These are phyloP conservation scores for Leptoxyphium fumago DNA, from an alignment of 2,329 filamentous ascomycete species.

Conservation along the genomic window DNA sequence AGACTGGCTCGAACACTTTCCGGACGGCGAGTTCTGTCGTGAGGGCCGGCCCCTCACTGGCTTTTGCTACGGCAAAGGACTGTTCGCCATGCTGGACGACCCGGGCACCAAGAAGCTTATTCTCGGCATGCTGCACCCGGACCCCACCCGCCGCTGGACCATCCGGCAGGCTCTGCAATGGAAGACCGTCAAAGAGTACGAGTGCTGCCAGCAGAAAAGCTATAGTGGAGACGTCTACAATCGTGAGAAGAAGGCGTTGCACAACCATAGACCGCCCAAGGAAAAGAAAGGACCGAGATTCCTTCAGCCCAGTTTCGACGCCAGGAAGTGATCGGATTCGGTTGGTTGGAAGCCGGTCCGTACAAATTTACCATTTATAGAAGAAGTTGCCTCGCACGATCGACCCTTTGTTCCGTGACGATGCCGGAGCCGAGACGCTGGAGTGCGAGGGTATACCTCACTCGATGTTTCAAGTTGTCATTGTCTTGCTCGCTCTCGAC, in stretches of 20 bases:
- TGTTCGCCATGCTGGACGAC: conserved; percentile 49
- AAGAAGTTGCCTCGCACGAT: too few relatives aligned
- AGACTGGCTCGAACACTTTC: conserved; percentile 46
- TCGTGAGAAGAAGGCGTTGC: conserved; percentile 25
- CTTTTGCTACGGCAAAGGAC: conserved; percentile 40
- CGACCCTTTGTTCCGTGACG: too few relatives aligned
- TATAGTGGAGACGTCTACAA: conserved; percentile 20
- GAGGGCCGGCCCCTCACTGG: conserved; percentile 30
- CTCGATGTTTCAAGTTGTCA: too few relatives aligned
- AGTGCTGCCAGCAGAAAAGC: conserved; percentile 19
- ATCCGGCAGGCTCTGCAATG: conserved; percentile 52
- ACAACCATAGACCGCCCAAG: conserved; percentile 29
- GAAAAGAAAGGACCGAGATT: conserved; percentile 22
- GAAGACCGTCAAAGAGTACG: conserved; percentile 25
- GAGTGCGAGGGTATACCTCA: too few relatives aligned
- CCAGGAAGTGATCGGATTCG: not conserved
- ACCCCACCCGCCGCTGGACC: conserved; percentile 54
- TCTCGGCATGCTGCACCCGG: conserved; percentile 68
- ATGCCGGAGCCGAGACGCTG: too few relatives aligned
- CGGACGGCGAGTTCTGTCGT: conserved; percentile 37
- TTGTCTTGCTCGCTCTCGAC: too few relatives aligned
- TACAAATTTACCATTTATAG: too few relatives aligned
- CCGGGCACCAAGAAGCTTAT: conserved; percentile 56
- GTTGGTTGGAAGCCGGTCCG: not conserved
- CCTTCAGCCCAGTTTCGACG: conserved; percentile 24